Evolutionary conservation across 2,329 filamentous ascomycete genomes (phyloP).

Genomic region (Fusarium coicis): DNA sequence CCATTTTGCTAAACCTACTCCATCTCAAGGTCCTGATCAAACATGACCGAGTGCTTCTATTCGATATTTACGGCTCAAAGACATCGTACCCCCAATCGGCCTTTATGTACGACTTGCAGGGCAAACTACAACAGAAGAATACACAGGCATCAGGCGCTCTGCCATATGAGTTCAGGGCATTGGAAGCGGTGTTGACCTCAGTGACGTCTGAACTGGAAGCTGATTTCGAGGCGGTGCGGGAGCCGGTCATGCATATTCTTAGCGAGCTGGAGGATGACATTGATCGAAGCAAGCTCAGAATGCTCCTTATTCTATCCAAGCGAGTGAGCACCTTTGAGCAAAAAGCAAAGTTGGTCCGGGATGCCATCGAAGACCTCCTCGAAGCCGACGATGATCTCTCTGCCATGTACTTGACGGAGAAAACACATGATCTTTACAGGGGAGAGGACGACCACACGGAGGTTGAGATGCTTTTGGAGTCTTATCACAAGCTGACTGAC

Average conservation of each 20-base stretch:
- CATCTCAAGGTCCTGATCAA: slow-evolving; percentile 97
- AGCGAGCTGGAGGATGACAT: slow-evolving; percentile 96
- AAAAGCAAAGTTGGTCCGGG: slow-evolving; percentile 91
- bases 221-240: slow-evolving; percentile 92
- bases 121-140: slow-evolving; percentile 86
- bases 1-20: slow-evolving; percentile 95
- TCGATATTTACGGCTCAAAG: slow-evolving; percentile 94
- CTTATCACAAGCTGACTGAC: slow-evolving; percentile 97
- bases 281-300: slow-evolving; percentile 89
- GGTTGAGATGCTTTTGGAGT: slow-evolving; percentile 95
- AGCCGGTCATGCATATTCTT: slow-evolving; percentile 89
- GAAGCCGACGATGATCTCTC: slow-evolving; percentile 96
- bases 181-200: slow-evolving; percentile 94
- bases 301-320: slow-evolving; percentile 93
- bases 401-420: slow-evolving; percentile 95
- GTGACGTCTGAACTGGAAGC: slow-evolving; percentile 92
- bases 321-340: slow-evolving; percentile 97
- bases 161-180: slow-evolving; percentile 94
- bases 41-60: slow-evolving; percentile 91
- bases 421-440: slow-evolving; percentile 76
- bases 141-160: slow-evolving; percentile 68
- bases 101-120: slow-evolving; percentile 97
- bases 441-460: slow-evolving; percentile 92
- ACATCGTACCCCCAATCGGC: slow-evolving; percentile 95
- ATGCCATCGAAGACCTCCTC: slow-evolving; percentile 93